Percentiles rank a stretch among this genome's conserved stretches.
Evolutionary conservation across 352 stramenopile species (phyloP).

Genomic region (Globisporangium rhizosaccharum): DNA sequence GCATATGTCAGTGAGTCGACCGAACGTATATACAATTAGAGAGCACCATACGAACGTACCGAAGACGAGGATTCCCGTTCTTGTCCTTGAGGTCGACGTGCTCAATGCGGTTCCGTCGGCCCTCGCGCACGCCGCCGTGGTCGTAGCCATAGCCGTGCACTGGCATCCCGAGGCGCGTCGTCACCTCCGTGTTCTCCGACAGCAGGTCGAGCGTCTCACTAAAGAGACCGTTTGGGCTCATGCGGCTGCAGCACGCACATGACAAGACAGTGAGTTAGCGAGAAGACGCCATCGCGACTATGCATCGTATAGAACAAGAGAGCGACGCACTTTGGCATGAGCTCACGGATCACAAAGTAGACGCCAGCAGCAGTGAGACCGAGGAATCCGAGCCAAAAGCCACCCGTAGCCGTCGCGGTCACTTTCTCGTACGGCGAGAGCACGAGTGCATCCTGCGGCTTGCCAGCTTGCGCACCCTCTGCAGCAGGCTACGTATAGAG

Average conservation of each 20-base stretch:
- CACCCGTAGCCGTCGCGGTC: constrained; percentile 81
- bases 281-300: neutral
- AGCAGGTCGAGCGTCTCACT: constrained; percentile 69
- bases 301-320: neutral
- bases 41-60: constrained; percentile 16
- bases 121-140: constrained; percentile 90
- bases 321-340: constrained; percentile 81
- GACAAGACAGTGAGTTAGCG: no score
- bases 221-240: constrained; percentile 83
- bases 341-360: constrained; percentile 91
- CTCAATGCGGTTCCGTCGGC: constrained; percentile 94
- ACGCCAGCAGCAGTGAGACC: constrained; percentile 82
- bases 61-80: constrained; percentile 78
- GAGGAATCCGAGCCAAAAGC: constrained; percentile 85
- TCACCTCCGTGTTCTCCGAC: constrained; percentile 67
- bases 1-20: neutral
- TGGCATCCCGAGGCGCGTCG: constrained; percentile 79
- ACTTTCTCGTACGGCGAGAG: constrained; percentile 94
- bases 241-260: constrained; percentile 35
- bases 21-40: neutral
- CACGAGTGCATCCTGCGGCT: constrained; percentile 73
- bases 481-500: constrained; percentile 18
- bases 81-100: constrained; percentile 90
- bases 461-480: constrained; percentile 35
- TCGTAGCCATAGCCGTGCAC: constrained; percentile 93